These are phyloP conservation scores for Phlebiopsis flavidoalba DNA, from an alignment of 768 basidiomycete species.

Conservation along the genomic window DNA sequence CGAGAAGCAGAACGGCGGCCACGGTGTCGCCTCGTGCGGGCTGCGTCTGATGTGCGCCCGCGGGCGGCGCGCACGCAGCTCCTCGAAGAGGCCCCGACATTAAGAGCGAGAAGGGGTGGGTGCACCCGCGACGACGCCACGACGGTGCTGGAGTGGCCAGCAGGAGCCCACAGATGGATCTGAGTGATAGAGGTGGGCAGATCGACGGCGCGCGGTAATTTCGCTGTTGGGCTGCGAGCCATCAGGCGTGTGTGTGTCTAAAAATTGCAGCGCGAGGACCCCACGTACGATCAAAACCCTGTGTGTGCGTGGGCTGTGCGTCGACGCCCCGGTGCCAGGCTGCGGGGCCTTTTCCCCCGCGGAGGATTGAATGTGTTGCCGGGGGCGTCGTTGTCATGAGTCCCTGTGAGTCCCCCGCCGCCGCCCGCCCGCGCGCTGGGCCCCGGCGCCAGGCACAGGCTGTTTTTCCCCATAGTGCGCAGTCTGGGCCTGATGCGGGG, in stretches of 20 bases:
- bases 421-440: too few relatives aligned
- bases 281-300: neutral
- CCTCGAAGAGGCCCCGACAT: neutral
- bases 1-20: neutral
- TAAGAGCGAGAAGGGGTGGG: neutral
- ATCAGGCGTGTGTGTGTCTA: neutral
- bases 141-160: slow-evolving; percentile 1
- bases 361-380: too few relatives aligned
- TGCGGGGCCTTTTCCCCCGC: too few relatives aligned
- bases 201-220: slow-evolving; percentile 10
- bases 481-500: neutral
- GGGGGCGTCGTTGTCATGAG: neutral
- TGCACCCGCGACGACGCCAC: neutral
- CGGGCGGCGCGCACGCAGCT: neutral
- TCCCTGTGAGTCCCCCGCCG: too few relatives aligned
- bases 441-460: neutral
- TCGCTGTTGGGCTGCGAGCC: slow-evolving; percentile 5
- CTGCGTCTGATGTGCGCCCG: neutral
- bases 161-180: slow-evolving; percentile 4
- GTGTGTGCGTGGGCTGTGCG: neutral
- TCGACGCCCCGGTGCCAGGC: neutral
- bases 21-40: neutral
- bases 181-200: neutral
- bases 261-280: too few relatives aligned
- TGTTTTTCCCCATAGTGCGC: neutral